phyloP scores from a whole-genome alignment of 2,329 filamentous ascomycete genomes.

The Drechslerella dactyloides region DNA sequence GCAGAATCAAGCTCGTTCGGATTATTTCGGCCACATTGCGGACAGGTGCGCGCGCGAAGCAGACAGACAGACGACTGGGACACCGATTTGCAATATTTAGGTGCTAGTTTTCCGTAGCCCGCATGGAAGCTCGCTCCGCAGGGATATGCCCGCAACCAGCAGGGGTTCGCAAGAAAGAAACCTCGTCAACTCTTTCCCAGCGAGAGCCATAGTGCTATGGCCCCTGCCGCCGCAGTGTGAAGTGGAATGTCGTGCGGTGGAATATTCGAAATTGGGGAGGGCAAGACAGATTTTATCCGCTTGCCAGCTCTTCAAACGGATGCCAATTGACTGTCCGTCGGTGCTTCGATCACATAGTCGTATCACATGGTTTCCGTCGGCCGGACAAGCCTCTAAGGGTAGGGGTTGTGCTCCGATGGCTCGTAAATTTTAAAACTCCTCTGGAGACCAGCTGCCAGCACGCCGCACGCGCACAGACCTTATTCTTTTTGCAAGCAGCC shows the following conservation, averaged over 20 bases:
- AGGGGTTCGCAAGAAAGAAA: conserved; percentile 17
- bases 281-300: conserved; percentile 48
- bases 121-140: conserved; percentile 45
- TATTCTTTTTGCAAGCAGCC: conserved; percentile 5
- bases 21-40: neutral
- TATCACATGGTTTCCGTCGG: conserved; percentile 42
- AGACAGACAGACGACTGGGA: conserved; percentile 29
- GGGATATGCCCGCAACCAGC: conserved; percentile 39
- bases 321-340: conserved; percentile 19
- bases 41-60: neutral
- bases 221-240: conserved; percentile 18
- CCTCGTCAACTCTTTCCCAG: conserved; percentile 39
- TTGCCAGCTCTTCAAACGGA: conserved; percentile 22
- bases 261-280: conserved; percentile 45
- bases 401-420: conserved; percentile 7
- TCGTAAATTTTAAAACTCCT: conserved; percentile 46
- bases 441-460: conserved; percentile 23
- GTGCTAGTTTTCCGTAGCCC: conserved; percentile 46
- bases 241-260: conserved; percentile 42
- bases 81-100: conserved; percentile 9
- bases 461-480: conserved; percentile 50
- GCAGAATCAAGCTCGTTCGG: conserved; percentile 33
- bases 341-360: conserved; percentile 6
- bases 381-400: conserved; percentile 12
- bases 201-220: conserved; percentile 9